Base-by-base conservation (phyloP, 805 yeast genomes). In the Barnettozyma siamensis region DNA sequence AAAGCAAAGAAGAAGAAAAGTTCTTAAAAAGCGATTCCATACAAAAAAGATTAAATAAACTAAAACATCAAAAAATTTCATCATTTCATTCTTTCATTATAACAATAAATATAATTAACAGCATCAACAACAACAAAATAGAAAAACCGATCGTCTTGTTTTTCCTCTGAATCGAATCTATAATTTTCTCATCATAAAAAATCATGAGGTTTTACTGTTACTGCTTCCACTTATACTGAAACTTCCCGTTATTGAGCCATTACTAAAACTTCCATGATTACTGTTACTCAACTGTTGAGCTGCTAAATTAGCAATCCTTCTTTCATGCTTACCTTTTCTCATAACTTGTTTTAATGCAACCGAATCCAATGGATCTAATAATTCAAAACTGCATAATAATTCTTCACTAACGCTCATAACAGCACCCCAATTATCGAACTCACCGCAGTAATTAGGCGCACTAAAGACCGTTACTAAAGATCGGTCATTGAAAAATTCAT, bases 351-450 rank as follows among this genome's bases (percentile, higher is more conserved):
- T 89, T 64, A 93, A 74, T 5, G 96, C 96, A 16, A 84, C 83
- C 38, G 94, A 78, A 64, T 91, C 98, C 53, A 93, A 70, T 8
- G 99, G 99, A 64, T 93, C 96, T 44, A 91, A 70, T 41, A 91
- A 73, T 62, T 91, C 99, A 63, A 91, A 91, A 47, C 93, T 83
- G 63, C 99, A 91, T 43, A 93, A 68, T 49, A 91, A 70, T 54
- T 91, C 97, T 48, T 91, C 96, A 48, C 87, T 78, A 13, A 91
- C 98, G 53, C 94, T 81, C 98, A 91, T 91, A 5, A 91, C 97
- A 2, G 99, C 99, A 19, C 96, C 96, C 96, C 96, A 88, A 55
- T 88, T 88, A 60, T 88, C 72, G 36, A 68, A 68, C 45, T 68
- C 73, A 32, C 73, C 65, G 49, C 67, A 93, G 64, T 89, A 89